phyloP scores from a whole-genome alignment of 2,329 filamentous ascomycete genomes.

The Aureobasidium sp. region DNA sequence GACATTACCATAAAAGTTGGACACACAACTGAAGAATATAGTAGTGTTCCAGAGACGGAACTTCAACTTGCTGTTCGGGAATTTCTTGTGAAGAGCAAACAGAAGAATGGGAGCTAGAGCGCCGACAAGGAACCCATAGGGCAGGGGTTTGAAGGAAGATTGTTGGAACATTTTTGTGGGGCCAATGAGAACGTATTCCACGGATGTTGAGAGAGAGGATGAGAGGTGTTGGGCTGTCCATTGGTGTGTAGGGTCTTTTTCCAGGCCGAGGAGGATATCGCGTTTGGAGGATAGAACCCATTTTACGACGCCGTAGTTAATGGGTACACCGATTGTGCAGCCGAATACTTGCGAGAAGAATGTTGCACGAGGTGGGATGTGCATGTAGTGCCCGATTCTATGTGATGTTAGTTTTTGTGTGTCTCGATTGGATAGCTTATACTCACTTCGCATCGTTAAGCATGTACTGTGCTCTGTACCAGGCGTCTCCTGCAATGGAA shows the following conservation, averaged over 20 bases:
- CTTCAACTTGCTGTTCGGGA: conserved; percentile 59
- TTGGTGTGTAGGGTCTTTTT: conserved; percentile 62
- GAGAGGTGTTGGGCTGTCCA: conserved; percentile 67
- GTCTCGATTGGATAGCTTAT: too few relatives aligned
- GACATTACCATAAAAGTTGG: conserved; percentile 67
- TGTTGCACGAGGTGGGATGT: conserved; percentile 63
- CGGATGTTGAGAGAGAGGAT: conserved; percentile 58
- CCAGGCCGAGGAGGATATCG: conserved; percentile 58
- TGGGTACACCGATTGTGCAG: conserved; percentile 63
- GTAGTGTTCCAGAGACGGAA: conserved; percentile 68
- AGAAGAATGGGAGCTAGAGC: conserved; percentile 52
- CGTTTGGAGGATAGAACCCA: conserved; percentile 66
- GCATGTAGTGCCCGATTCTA: conserved; percentile 68
- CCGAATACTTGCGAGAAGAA: conserved; percentile 70
- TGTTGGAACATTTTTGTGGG: conserved; percentile 56
- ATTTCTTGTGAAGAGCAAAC: conserved; percentile 57
- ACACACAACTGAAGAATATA: conserved; percentile 65
- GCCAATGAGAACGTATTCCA: conserved; percentile 68
- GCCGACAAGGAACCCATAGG: conserved; percentile 61
- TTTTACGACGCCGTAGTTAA: conserved; percentile 67
- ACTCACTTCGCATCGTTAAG: conserved; percentile 63
- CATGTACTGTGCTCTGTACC: conserved; percentile 66
- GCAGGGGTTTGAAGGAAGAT: conserved; percentile 54
- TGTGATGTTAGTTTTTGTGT: too few relatives aligned
- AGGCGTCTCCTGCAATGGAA: conserved; percentile 66